These are phyloP conservation scores for Naegleria gruberi DNA, from an alignment of 208 protist genomes.

Conservation along the genomic window DNA sequence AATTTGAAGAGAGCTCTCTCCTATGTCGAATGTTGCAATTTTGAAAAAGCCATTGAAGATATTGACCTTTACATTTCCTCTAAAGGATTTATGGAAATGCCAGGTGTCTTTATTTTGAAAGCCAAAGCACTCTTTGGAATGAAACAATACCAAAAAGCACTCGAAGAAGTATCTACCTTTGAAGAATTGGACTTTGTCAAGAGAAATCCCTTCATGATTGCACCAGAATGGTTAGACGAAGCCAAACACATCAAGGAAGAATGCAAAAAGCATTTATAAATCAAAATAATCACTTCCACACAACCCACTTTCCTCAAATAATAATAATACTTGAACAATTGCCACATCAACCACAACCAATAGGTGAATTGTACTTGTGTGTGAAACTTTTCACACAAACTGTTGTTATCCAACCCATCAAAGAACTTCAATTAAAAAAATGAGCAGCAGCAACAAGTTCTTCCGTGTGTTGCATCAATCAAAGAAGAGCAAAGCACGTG, in stretches of 20 bases:
- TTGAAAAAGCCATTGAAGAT: background rate
- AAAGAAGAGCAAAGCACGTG: background rate
- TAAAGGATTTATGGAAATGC: background rate
- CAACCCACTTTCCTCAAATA: too few relatives aligned
- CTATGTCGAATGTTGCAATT: background rate
- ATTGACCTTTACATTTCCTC: background rate
- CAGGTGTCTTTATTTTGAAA: background rate
- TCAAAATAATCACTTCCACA: too few relatives aligned
- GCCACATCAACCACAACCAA: too few relatives aligned
- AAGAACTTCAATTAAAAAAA: too few relatives aligned
- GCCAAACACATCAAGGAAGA: background rate
- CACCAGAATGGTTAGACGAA: too few relatives aligned
- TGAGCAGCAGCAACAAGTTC: too few relatives aligned
- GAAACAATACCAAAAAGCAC: background rate
- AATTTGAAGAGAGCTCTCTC: background rate
- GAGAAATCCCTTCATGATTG: too few relatives aligned
- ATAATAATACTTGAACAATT: too few relatives aligned
- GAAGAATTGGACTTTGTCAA: background rate
- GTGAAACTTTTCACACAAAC: too few relatives aligned
- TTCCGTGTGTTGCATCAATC: background rate
- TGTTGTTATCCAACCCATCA: too few relatives aligned
- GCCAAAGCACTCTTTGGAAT: background rate
- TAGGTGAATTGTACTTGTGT: too few relatives aligned
- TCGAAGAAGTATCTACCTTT: background rate
- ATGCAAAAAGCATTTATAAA: background rate